Percentiles rank a stretch among this genome's conserved stretches.
Evolutionary conservation across 768 basidiomycete species (phyloP).

Genomic region (Chalciporus chontae): DNA sequence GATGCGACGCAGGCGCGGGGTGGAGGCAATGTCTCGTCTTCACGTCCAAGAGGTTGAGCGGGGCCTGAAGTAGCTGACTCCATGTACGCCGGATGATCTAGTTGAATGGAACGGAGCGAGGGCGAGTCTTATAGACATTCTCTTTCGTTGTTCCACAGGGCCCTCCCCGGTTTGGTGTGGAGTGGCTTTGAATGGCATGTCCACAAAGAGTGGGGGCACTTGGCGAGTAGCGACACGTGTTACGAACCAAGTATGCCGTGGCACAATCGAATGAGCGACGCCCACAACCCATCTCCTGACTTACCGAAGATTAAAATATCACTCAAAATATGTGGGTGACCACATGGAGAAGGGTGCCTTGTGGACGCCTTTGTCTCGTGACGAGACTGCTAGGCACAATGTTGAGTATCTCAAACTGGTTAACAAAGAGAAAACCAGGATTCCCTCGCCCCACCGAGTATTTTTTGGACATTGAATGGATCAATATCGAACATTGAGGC

Average conservation of each 20-base stretch:
- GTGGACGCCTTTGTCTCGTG: too few relatives aligned
- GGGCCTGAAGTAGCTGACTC: neutral
- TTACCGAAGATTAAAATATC: too few relatives aligned
- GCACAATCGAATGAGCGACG: too few relatives aligned
- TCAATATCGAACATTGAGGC: too few relatives aligned
- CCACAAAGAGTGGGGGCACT: neutral
- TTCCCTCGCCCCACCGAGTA: too few relatives aligned
- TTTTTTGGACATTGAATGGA: too few relatives aligned
- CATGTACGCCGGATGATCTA: neutral
- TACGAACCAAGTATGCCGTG: too few relatives aligned
- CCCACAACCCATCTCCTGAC: too few relatives aligned
- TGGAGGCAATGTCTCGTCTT: neutral
- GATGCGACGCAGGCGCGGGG: neutral
- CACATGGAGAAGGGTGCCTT: neutral
- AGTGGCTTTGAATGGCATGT: neutral
- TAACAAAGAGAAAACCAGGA: too few relatives aligned
- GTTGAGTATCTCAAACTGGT: too few relatives aligned
- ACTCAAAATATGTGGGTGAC: neutral
- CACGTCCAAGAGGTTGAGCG: neutral
- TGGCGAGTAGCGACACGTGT: too few relatives aligned
- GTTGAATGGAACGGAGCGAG: neutral
- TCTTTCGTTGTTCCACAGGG: neutral
- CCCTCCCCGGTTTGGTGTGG: neutral
- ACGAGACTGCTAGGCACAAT: too few relatives aligned
- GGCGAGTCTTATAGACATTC: neutral